Evolutionary conservation across 768 basidiomycete genomes (phyloP).

Genomic region (Rubroboletus pulcherrimus): DNA sequence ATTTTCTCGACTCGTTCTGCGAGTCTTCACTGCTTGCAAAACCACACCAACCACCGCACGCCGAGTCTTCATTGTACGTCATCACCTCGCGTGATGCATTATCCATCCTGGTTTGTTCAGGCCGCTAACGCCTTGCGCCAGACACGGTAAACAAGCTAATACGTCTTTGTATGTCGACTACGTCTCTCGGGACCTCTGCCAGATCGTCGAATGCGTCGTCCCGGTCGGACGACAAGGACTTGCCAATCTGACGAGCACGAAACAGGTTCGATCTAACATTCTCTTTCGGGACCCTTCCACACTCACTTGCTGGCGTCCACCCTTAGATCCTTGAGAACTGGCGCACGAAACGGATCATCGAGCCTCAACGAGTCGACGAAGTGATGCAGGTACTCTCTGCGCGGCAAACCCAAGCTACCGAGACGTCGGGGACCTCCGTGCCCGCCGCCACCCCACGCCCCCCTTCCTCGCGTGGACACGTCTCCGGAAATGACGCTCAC

Average conservation of each 20-base stretch:
- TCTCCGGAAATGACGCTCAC: constrained; percentile 9
- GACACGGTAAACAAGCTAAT: constrained; percentile 32
- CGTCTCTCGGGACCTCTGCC: constrained; percentile 44
- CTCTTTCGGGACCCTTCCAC: too few species aligned
- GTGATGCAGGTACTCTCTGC: constrained; percentile 53
- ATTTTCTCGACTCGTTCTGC: constrained; percentile 86
- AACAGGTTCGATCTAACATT: constrained; percentile 53
- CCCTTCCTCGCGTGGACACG: constrained; percentile 1
- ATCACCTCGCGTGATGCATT: too few species aligned
- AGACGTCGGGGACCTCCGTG: constrained; percentile 13
- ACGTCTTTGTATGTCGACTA: constrained; percentile 70
- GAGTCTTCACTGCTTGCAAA: constrained; percentile 71
- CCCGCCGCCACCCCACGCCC: constrained; percentile 21
- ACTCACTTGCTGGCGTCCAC: not conserved
- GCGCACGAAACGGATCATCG: constrained; percentile 80
- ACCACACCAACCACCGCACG: constrained; percentile 40
- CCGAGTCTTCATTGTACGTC: constrained; percentile 22
- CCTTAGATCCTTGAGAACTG: constrained; percentile 81
- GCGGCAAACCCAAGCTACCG: constrained; percentile 34
- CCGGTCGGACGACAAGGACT: constrained; percentile 66
- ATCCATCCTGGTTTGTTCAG: not conserved
- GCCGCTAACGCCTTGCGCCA: not conserved
- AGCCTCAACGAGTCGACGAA: constrained; percentile 73
- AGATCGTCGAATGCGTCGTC: constrained; percentile 81
- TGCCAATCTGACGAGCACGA: constrained; percentile 52